A percentile compares a stretch with the other conserved stretches of the same genome.
Evolutionary conservation across 768 basidiomycete genomes (phyloP).

Genomic region (Tulasnella calospora): DNA sequence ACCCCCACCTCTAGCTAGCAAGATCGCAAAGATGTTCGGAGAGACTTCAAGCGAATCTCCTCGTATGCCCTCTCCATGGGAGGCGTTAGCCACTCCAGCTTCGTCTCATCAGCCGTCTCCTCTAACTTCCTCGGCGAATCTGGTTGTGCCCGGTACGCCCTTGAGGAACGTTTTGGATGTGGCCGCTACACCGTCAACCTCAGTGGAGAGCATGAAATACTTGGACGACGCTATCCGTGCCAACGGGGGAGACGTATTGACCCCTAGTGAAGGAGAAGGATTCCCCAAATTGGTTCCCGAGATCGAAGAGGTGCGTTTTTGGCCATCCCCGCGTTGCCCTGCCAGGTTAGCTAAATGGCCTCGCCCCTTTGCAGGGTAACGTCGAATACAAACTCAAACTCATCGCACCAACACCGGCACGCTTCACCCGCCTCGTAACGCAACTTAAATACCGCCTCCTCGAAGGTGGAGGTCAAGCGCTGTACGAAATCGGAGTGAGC

Average conservation of each 20-base stretch:
- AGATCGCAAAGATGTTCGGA: constrained; percentile 56
- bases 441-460: constrained; percentile 93
- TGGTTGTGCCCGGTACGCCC: not conserved
- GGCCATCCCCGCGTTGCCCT: not conserved
- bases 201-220: not conserved
- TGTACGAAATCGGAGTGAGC: constrained; percentile 75
- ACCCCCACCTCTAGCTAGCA: constrained; percentile 26
- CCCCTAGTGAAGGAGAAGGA: constrained; percentile 22
- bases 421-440: constrained; percentile 63
- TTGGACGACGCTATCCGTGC: constrained; percentile 1
- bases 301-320: constrained; percentile 51
- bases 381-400: constrained; percentile 94
- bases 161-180: not conserved
- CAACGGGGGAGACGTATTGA: not conserved
- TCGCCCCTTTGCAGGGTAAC: constrained; percentile 53
- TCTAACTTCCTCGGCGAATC: not conserved
- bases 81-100: constrained; percentile 61
- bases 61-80: constrained; percentile 65
- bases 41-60: constrained; percentile 78
- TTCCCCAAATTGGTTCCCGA: constrained; percentile 71
- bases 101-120: constrained; percentile 46
- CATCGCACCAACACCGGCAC: constrained; percentile 51
- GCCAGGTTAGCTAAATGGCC: not conserved
- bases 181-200: not conserved
- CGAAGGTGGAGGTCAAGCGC: constrained; percentile 77